Base-by-base conservation (phyloP, 1,284 basidiomycete genomes). In the Xerocomus nothofagi region DNA sequence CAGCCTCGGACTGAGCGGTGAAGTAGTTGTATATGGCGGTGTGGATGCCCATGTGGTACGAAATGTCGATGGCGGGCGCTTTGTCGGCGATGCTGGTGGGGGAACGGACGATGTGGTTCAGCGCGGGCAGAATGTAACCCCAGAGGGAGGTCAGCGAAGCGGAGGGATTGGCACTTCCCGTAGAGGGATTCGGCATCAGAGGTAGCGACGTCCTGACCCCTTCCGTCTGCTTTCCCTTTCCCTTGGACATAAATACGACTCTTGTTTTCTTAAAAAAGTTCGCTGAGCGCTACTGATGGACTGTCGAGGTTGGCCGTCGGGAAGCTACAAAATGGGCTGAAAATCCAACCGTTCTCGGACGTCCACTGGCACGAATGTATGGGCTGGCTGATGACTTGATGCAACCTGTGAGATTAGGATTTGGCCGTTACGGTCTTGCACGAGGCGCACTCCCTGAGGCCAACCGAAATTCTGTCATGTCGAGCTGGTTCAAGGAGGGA, bases 21-120 rank as follows among this genome's bases (percentile, higher is more conserved):
- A 88, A 86, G 77, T 87, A 88, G 71, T 88, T 86, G 73, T 88
- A 89, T 47, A 81, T 82, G 23, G 85, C 83, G 20, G 86, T 86
- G 67, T 88, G 85, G 39, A 89, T 83, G 49, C 84, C 84, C 65
- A 85, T 80, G 60, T 88, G 86, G 58, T 85, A 86, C 21, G 73
- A 76, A 51, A 85, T 77, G 56, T 87, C 85, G 59, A 89, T 81
- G 12, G 82, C 70, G 29, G 86, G 86, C 6, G 84, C 80, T 60
- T 82, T 85, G 53, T 71, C 66, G 38, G 72, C 57, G 55, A 75
- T 73, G 60, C 82, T 82, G 27, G 79, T 78, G n/a, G 84, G 76
- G 21, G 79, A 78, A 56, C 82, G 81, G 50, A 88, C 71, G 60
- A 89, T 86, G 64, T 88, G 85, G 63, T 87, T 80, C 38, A 89